These are phyloP conservation scores for Geoglossum cookeanum DNA, from an alignment of 2,329 filamentous ascomycete genomes.

Conservation along the genomic window DNA sequence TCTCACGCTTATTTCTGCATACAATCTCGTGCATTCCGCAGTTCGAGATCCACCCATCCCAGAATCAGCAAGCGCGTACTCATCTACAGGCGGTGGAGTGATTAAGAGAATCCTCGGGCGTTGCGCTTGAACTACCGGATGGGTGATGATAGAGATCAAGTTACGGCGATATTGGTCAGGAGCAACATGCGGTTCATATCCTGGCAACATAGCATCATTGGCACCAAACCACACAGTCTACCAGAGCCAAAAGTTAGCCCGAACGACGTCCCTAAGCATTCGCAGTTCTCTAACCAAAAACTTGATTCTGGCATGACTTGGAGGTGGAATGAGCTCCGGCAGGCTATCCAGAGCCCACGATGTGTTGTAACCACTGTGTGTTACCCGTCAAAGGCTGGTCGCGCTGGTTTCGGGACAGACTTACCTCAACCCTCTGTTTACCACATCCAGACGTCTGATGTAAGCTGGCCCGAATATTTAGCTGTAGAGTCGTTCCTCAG, in stretches of 20 bases:
- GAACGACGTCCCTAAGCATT: conserved; percentile 5
- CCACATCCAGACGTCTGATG: conserved; percentile 58
- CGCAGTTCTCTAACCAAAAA: conserved; percentile 20
- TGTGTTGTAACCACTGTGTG: conserved; percentile 56
- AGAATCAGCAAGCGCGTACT: conserved; percentile 39
- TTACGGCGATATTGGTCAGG: conserved; percentile 59
- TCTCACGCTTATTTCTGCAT: conserved; percentile 43
- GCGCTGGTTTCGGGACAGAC: conserved; percentile 6
- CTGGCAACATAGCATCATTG: conserved; percentile 63
- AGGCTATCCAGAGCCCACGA: conserved; percentile 51
- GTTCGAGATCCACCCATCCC: conserved; percentile 35
- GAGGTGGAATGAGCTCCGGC: conserved; percentile 50
- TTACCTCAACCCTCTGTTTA: conserved; percentile 63
- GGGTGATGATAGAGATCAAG: conserved; percentile 48
- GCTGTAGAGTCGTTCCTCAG: neutral
- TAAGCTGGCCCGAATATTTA: conserved; percentile 31
- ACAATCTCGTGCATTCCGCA: conserved; percentile 42
- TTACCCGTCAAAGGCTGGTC: neutral
- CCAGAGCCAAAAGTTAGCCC: conserved; percentile 1
- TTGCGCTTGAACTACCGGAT: conserved; percentile 51
- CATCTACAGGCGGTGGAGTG: conserved; percentile 66
- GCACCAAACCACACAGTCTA: conserved; percentile 71
- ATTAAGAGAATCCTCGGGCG: conserved; percentile 56
- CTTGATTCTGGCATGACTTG: conserved; percentile 28
- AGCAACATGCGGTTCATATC: conserved; percentile 54